Evolutionary conservation across 176 grass and related monocot species (phyloP).

Genomic region (Avena atlantica): DNA sequence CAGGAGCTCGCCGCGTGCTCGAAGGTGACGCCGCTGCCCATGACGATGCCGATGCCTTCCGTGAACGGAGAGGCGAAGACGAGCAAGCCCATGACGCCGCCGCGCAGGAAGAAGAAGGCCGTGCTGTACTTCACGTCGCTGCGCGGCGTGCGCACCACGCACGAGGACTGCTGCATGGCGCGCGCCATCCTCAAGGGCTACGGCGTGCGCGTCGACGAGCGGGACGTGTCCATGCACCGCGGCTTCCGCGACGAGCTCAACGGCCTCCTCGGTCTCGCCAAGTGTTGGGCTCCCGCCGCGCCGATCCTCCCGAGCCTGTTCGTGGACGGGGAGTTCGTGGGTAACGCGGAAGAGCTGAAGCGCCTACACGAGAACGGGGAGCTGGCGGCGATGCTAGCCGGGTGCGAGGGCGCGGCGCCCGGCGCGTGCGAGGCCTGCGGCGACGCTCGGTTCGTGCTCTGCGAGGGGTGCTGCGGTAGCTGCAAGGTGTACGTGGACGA

Average conservation of each 20-base stretch:
- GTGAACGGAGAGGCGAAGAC: slow-evolving; percentile 11
- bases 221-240: slow-evolving; percentile 93
- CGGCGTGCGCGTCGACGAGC: slow-evolving; percentile 79
- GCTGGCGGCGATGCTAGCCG: slow-evolving; percentile 53
- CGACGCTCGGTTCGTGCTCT: slow-evolving; percentile 87
- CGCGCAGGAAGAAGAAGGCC: slow-evolving; percentile 43
- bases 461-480: slow-evolving; percentile 84
- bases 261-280: slow-evolving; percentile 42
- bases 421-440: slow-evolving; percentile 74
- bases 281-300: slow-evolving; percentile 32
- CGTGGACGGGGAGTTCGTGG: slow-evolving; percentile 61
- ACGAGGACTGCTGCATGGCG: slow-evolving; percentile 79
- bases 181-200: slow-evolving; percentile 77
- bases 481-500: slow-evolving; percentile 79
- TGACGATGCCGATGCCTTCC: slow-evolving; percentile 2
- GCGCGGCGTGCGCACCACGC: slow-evolving; percentile 78
- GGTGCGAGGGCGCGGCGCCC: slow-evolving; percentile 46
- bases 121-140: slow-evolving; percentile 96
- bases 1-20: slow-evolving; percentile 44
- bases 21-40: slow-evolving; percentile 49
- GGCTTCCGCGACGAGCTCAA: slow-evolving; percentile 76
- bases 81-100: background rate
- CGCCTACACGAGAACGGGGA: slow-evolving; percentile 84
- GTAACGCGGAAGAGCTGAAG: slow-evolving; percentile 78
- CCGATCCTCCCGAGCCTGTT: slow-evolving; percentile 72